Percentiles rank a stretch among this genome's conserved stretches.
These are phyloP conservation scores for Chlorella vulgaris DNA, from an alignment of 139 green algal species.

Conservation along the genomic window DNA sequence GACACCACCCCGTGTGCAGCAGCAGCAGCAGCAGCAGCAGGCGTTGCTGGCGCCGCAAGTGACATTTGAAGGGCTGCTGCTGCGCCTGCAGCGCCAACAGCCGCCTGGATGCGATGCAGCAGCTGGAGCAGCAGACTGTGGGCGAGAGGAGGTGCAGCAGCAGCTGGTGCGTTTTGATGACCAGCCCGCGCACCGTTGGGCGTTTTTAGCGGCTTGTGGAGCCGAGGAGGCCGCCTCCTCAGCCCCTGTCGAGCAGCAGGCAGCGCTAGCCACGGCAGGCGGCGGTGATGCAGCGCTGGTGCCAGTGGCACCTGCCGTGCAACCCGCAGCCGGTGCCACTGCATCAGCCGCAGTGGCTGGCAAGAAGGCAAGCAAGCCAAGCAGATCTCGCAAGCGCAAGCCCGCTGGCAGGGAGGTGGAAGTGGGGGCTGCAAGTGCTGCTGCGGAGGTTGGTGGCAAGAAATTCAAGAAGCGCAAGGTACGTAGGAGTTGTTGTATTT, in stretches of 20 bases:
- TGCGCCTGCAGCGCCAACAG: background rate
- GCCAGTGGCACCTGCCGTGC: background rate
- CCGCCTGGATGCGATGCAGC: background rate
- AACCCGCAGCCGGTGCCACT: background rate
- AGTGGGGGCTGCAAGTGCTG: background rate
- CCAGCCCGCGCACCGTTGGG: constrained; percentile 11
- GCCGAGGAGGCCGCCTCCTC: background rate
- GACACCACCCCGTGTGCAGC: background rate
- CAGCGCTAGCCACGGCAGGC: background rate
- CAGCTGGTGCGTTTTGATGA: constrained; percentile 12
- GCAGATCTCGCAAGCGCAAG: constrained; percentile 35
- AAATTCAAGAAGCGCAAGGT: constrained; percentile 16
- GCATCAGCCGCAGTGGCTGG: background rate
- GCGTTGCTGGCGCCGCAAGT: constrained; percentile 4
- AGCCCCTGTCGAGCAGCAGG: background rate
- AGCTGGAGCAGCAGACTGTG: background rate
- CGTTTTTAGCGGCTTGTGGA: constrained; percentile 11
- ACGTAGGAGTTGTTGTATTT: background rate
- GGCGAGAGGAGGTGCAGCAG: background rate
- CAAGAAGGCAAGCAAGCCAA: constrained; percentile 22
- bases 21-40: constrained; percentile 15
- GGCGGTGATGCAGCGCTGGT: background rate
- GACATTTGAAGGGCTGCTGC: constrained; percentile 2
- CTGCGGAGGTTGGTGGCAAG: background rate
- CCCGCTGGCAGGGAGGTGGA: background rate